phyloP scores from a whole-genome alignment of 257 asterid genomes.

The Fraxinus pennsylvanica region DNA sequence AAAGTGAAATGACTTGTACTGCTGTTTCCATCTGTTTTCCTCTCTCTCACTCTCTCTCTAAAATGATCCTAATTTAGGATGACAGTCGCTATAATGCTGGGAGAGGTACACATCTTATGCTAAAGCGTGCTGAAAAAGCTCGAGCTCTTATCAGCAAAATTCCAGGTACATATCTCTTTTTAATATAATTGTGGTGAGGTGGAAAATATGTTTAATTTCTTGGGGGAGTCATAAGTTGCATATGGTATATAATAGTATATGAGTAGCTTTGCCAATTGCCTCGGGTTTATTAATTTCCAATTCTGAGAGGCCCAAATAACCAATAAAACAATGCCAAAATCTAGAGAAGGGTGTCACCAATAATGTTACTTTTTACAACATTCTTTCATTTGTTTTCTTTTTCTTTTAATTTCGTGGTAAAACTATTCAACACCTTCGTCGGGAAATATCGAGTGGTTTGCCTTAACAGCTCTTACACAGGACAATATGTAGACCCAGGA shows the following conservation, averaged over 20 bases:
- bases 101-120: conserved; percentile 79
- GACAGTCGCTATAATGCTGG: conserved; percentile 92
- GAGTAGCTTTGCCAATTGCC: background rate
- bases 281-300: background rate
- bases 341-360: background rate
- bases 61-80: conserved; percentile 49
- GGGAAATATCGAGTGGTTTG: background rate
- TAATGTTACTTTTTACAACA: background rate
- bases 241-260: background rate
- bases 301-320: background rate
- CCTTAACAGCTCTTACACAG: background rate
- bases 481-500: background rate
- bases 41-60: conserved; percentile 1
- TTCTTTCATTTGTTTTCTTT: background rate
- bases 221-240: background rate
- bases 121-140: conserved; percentile 95
- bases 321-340: background rate
- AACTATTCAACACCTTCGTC: background rate
- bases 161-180: conserved; percentile 56
- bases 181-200: conserved; percentile 9
- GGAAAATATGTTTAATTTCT: background rate
- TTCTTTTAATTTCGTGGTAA: background rate
- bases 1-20: conserved; percentile 15
- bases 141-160: conserved; percentile 83
- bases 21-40: conserved; percentile 3